Conservation (phyloP, 2,329 filamentous ascomycete genomes). For the Arthrobotrys entomopaga region DNA sequence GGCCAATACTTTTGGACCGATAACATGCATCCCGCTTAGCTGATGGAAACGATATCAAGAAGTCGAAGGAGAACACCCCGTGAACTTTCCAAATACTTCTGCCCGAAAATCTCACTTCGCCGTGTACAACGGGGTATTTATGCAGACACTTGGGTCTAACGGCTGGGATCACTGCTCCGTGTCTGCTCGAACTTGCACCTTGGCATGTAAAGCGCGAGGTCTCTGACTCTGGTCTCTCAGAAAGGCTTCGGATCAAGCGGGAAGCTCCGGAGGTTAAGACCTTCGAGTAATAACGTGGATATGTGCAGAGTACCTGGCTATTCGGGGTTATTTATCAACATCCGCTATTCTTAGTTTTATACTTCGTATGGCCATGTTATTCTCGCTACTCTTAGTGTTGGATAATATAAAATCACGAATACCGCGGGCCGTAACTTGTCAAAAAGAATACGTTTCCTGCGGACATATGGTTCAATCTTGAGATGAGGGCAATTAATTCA, state of each 20-base stretch:
- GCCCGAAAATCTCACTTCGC: constrained; percentile 8
- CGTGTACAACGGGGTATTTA: constrained; percentile 15
- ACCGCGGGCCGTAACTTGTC: neutral
- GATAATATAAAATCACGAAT: constrained; percentile 1
- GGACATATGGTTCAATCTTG: too few relatives aligned
- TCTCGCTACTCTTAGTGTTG: too few relatives aligned
- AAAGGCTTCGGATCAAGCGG: neutral
- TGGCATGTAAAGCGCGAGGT: neutral
- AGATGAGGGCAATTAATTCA: too few relatives aligned
- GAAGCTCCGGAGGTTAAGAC: neutral
- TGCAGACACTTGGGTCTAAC: constrained; percentile 22
- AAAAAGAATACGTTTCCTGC: neutral
- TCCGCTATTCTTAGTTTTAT: too few relatives aligned
- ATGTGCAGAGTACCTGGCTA: too few relatives aligned
- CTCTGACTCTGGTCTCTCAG: neutral
- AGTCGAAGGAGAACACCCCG: neutral
- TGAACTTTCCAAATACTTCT: neutral
- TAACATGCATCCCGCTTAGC: constrained; percentile 42
- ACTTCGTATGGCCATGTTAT: neutral
- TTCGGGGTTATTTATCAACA: too few relatives aligned
- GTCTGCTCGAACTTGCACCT: constrained; percentile 4
- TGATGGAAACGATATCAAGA: constrained; percentile 6
- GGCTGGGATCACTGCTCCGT: constrained; percentile 18
- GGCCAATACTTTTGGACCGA: constrained; percentile 29
- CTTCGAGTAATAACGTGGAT: too few relatives aligned